Conservation (phyloP, 2,329 filamentous ascomycete genomes). For the Xylaria sp. region DNA sequence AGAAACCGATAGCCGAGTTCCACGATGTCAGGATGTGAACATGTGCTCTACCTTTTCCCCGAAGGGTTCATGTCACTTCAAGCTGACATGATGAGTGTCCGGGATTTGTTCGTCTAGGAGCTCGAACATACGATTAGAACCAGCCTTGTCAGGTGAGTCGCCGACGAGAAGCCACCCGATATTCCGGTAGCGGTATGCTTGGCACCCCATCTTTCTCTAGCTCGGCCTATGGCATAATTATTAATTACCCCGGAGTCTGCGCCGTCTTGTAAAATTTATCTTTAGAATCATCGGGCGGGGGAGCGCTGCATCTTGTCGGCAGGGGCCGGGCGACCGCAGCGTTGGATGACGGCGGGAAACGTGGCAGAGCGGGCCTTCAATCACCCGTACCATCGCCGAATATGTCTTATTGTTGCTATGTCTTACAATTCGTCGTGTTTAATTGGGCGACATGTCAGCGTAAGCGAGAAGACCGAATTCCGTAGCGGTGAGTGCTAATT, state of each 20-base stretch:
- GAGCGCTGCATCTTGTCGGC: slow-evolving; percentile 8
- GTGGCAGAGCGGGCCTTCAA: slow-evolving; percentile 20
- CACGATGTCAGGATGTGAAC: background rate
- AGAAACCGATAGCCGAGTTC: background rate
- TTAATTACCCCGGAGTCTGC: slow-evolving; percentile 10
- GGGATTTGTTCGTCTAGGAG: slow-evolving; percentile 17
- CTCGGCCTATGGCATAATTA: slow-evolving; percentile 11
- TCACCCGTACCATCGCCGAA: slow-evolving; percentile 15
- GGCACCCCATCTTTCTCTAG: background rate
- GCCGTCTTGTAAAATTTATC: slow-evolving; percentile 3
- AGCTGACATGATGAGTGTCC: slow-evolving; percentile 20
- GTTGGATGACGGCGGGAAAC: slow-evolving; percentile 5
- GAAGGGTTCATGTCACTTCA: background rate
- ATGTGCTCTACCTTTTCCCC: background rate
- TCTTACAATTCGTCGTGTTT: slow-evolving; percentile 6
- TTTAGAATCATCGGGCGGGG: background rate
- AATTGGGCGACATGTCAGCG: background rate
- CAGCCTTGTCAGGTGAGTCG: slow-evolving; percentile 31
- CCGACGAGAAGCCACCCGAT: slow-evolving; percentile 14
- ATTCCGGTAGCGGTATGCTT: slow-evolving; percentile 14
- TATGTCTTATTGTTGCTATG: slow-evolving; percentile 15
- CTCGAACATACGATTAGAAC: slow-evolving; percentile 29
- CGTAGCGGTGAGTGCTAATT: background rate
- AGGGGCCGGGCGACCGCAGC: slow-evolving; percentile 25
- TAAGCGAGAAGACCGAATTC: background rate